These are phyloP conservation scores for Naganishia liquefaciens DNA, from an alignment of 1,284 basidiomycete genomes.

Conservation along the genomic window DNA sequence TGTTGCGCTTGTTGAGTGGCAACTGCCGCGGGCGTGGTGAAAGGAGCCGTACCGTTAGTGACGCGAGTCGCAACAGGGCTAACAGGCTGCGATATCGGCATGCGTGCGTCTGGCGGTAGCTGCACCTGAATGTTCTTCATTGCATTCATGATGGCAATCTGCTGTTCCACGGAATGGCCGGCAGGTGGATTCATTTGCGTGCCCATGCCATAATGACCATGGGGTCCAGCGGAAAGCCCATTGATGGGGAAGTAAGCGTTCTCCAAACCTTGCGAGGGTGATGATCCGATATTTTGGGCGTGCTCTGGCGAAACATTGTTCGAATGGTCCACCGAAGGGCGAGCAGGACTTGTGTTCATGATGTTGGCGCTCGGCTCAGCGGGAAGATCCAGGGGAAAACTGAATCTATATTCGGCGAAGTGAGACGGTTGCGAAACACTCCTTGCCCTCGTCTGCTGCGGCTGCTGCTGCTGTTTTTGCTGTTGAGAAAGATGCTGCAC, in stretches of 20 bases:
- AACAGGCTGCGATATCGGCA: slow-evolving; percentile 6
- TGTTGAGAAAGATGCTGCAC: slow-evolving; percentile 16
- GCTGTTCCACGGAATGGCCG: slow-evolving; percentile 10
- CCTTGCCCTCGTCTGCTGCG: slow-evolving; percentile 25
- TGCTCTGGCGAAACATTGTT: slow-evolving; percentile 15
- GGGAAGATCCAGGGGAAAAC: background rate
- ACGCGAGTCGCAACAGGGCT: slow-evolving; percentile 10
- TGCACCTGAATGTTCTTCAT: slow-evolving; percentile 14
- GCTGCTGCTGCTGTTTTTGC: slow-evolving; percentile 10
- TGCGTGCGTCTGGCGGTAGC: slow-evolving; percentile 7
- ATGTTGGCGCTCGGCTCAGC: background rate
- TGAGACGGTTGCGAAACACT: slow-evolving; percentile 27
- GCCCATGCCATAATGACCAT: background rate
- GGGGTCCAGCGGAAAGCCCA: slow-evolving; percentile 1
- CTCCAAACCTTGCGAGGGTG: slow-evolving; percentile 15
- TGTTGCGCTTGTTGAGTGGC: slow-evolving; percentile 2
- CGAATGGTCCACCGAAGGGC: slow-evolving; percentile 4
- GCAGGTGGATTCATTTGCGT: slow-evolving; percentile 5
- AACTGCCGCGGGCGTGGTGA: slow-evolving; percentile 11
- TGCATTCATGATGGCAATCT: slow-evolving; percentile 21
- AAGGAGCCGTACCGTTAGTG: slow-evolving; percentile 11
- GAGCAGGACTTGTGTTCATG: slow-evolving; percentile 16
- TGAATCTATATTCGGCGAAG: slow-evolving; percentile 24
- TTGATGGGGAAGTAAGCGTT: slow-evolving; percentile 22
- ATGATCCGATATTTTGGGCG: slow-evolving; percentile 8